A percentile compares a stretch with the other conserved stretches of the same genome.
These are phyloP conservation scores for Kappamyces sp. DNA, from an alignment of 192 early-diverging fungal species.

Conservation along the genomic window DNA sequence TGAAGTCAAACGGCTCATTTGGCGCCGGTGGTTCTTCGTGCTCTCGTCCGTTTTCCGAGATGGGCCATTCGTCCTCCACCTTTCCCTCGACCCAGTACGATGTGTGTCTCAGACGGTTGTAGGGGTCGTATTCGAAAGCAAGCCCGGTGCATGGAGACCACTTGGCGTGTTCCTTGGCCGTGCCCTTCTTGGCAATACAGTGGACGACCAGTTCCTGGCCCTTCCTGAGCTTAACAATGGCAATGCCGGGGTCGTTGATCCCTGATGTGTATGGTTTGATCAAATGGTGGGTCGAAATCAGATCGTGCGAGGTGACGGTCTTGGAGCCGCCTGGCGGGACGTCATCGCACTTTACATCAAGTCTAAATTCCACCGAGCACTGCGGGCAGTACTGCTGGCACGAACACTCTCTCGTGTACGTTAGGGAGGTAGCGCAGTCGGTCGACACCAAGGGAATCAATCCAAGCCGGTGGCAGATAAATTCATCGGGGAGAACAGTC, in stretches of 20 bases:
- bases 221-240: constrained; percentile 82
- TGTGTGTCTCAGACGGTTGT: constrained; percentile 86
- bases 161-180: constrained; percentile 96
- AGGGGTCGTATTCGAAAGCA: constrained; percentile 94
- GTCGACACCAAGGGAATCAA: constrained; percentile 84
- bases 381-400: constrained; percentile 70
- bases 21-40: constrained; percentile 34
- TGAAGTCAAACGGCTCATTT: constrained; percentile 46
- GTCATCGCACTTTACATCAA: constrained; percentile 79
- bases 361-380: constrained; percentile 83
- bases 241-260: constrained; percentile 65
- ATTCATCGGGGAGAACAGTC: constrained; percentile 92
- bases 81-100: constrained; percentile 91
- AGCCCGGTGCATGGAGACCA: constrained; percentile 89
- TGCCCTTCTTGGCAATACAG: constrained; percentile 94
- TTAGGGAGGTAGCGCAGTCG: constrained; percentile 64
- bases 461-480: constrained; percentile 89
- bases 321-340: constrained; percentile 68
- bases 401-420: constrained; percentile 64
- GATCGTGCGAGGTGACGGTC: constrained; percentile 75
- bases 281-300: constrained; percentile 43
- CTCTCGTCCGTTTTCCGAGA: constrained; percentile 28
- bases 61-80: constrained; percentile 76
- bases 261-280: constrained; percentile 25
- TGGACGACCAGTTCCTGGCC: constrained; percentile 88